phyloP scores from a whole-genome alignment of 768 basidiomycete genomes.

The Cyathus striatus region DNA sequence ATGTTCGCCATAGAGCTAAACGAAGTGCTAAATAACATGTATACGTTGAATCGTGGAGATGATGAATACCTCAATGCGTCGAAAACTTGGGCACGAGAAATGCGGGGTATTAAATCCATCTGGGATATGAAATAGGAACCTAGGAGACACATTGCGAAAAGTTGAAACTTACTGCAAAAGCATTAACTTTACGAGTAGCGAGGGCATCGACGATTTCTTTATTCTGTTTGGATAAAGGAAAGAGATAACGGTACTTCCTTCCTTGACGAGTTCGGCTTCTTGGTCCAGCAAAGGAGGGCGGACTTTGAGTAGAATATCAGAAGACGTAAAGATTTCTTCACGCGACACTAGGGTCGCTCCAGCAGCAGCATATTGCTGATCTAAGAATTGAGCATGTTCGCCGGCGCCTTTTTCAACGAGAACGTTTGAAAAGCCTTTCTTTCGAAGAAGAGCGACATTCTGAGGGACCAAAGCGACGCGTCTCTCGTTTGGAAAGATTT shows the following conservation, averaged over 20 bases:
- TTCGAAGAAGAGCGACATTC: slow-evolving; percentile 67
- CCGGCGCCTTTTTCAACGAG: slow-evolving; percentile 75
- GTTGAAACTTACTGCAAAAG: slow-evolving; percentile 50
- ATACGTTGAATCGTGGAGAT: slow-evolving; percentile 4
- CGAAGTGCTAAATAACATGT: slow-evolving; percentile 1
- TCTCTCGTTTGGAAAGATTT: slow-evolving; percentile 72
- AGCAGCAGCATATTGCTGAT: slow-evolving; percentile 73
- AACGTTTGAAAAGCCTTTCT: slow-evolving; percentile 77
- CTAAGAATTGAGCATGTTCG: slow-evolving; percentile 68
- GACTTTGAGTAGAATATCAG: slow-evolving; percentile 86
- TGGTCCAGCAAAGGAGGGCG: slow-evolving; percentile 63
- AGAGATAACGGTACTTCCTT: slow-evolving; percentile 77
- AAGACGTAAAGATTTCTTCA: slow-evolving; percentile 59
- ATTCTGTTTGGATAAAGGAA: slow-evolving; percentile 84
- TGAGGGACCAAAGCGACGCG: slow-evolving; percentile 80
- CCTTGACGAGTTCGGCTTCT: slow-evolving; percentile 59
- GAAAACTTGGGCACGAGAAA: slow-evolving; percentile 86
- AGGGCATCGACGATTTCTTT: slow-evolving; percentile 66
- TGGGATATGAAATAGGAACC: slow-evolving; percentile 9
- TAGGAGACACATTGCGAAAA: background rate
- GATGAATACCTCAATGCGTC: slow-evolving; percentile 73
- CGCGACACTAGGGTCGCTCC: slow-evolving; percentile 75
- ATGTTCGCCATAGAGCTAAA: slow-evolving; percentile 90
- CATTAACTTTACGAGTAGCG: slow-evolving; percentile 60
- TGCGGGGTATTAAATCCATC: slow-evolving; percentile 92